Evolutionary conservation across 139 green algal species (phyloP).

Genomic region (Chlamydomonas schloesseri): DNA sequence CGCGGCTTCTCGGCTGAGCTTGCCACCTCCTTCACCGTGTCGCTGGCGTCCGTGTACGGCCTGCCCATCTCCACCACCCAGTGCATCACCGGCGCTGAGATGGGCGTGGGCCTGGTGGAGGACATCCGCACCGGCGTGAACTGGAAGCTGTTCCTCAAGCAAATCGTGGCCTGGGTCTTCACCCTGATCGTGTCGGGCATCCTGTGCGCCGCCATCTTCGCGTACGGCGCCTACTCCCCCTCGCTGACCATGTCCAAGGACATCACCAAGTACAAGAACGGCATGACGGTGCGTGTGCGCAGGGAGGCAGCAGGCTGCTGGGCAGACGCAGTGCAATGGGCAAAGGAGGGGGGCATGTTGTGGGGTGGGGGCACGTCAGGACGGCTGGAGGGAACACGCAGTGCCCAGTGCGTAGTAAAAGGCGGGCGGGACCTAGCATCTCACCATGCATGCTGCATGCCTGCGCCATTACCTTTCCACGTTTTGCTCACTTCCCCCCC

Average conservation of each 20-base stretch:
- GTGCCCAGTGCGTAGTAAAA: no score
- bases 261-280: neutral
- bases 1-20: constrained; percentile 55
- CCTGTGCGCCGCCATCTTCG: constrained; percentile 29
- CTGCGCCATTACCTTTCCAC: no score
- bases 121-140: constrained; percentile 18
- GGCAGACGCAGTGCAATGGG: no score
- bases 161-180: constrained; percentile 27
- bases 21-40: constrained; percentile 49
- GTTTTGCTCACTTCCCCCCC: no score
- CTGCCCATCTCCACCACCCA: constrained; percentile 64
- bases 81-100: constrained; percentile 40
- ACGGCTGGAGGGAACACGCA: no score
- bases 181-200: constrained; percentile 29
- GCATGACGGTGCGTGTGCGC: neutral
- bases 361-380: no score
- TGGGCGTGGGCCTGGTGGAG: constrained; percentile 52
- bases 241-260: neutral
- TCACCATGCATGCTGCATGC: no score
- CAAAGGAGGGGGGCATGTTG: no score
- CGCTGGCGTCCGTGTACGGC: constrained; percentile 56
- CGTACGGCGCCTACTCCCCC: constrained; percentile 18
- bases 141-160: constrained; percentile 6
- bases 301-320: no score
- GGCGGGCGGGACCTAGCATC: no score